Percentiles rank a stretch among this genome's conserved stretches.
These are phyloP conservation scores for Ottelia alismoides DNA, from an alignment of 106 monocot genomes.

Conservation along the genomic window DNA sequence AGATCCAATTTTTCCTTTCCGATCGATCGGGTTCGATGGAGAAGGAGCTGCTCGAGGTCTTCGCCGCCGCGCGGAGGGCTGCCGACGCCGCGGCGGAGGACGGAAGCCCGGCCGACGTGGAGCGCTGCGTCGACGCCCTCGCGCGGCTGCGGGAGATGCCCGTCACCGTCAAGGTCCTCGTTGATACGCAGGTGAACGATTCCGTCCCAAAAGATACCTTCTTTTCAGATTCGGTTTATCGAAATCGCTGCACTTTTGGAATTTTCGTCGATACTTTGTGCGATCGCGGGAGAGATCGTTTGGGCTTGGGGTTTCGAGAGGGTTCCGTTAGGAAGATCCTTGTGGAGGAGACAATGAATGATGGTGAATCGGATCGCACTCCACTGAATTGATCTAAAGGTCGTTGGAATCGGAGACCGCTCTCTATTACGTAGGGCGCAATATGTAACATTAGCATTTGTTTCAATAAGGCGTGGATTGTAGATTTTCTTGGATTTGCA, in stretches of 20 bases:
- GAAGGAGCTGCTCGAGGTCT: conserved; percentile 36
- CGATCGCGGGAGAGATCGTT: too few relatives aligned
- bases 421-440: too few relatives aligned
- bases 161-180: conserved; percentile 32
- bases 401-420: too few relatives aligned
- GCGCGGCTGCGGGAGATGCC: conserved; percentile 22
- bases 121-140: conserved; percentile 41
- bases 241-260: not conserved
- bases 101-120: conserved; percentile 22
- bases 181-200: conserved; percentile 32
- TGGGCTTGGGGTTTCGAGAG: too few relatives aligned
- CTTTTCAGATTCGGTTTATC: not conserved
- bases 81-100: conserved; percentile 27
- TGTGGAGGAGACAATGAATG: not conserved
- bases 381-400: too few relatives aligned
- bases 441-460: too few relatives aligned
- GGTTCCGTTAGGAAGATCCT: too few relatives aligned
- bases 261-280: not conserved
- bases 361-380: too few relatives aligned
- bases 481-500: too few relatives aligned
- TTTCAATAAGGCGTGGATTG: too few relatives aligned
- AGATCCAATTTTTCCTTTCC: too few relatives aligned
- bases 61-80: conserved; percentile 41
- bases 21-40: too few relatives aligned
- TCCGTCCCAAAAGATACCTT: not conserved